These are phyloP conservation scores for Kodamaea sp. DNA, from an alignment of 1,139 yeast species.

Conservation along the genomic window DNA sequence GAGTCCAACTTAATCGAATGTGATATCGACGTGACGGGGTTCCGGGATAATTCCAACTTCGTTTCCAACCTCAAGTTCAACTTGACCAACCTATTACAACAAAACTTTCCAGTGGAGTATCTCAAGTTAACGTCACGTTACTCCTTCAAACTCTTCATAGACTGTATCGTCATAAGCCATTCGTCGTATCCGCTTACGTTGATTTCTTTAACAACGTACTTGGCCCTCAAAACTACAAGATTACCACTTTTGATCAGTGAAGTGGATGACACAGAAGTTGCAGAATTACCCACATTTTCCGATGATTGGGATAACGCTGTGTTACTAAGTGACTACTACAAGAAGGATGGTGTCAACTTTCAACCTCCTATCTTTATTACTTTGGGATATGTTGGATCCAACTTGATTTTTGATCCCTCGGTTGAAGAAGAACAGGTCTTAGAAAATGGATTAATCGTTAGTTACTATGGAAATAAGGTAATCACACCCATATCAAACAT, in stretches of 20 bases:
- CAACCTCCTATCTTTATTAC: slow-evolving; percentile 78
- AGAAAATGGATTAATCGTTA: slow-evolving; percentile 74
- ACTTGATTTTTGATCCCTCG: slow-evolving; percentile 77
- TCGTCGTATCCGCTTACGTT: slow-evolving; percentile 74
- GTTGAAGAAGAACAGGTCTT: slow-evolving; percentile 82
- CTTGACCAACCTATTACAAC: slow-evolving; percentile 47
- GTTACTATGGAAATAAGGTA: slow-evolving; percentile 66
- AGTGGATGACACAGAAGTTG: slow-evolving; percentile 57
- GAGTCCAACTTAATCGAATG: slow-evolving; percentile 58
- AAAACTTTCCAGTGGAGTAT: slow-evolving; percentile 47
- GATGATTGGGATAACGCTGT: slow-evolving; percentile 76
- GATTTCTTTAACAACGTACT: slow-evolving; percentile 73
- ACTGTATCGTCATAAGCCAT: slow-evolving; percentile 71
- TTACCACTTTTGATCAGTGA: slow-evolving; percentile 74
- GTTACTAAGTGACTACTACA: slow-evolving; percentile 41
- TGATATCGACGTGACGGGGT: slow-evolving; percentile 74
- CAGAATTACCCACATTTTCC: slow-evolving; percentile 87
- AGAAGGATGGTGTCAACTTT: slow-evolving; percentile 30
- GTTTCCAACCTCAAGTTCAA: slow-evolving; percentile 59
- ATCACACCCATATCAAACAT: slow-evolving; percentile 64
- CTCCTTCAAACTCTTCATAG: slow-evolving; percentile 74
- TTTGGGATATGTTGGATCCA: slow-evolving; percentile 70
- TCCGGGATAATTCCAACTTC: slow-evolving; percentile 67
- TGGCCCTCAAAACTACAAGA: slow-evolving; percentile 77
- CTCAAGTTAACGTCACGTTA: slow-evolving; percentile 71